Conservation (phyloP, 805 yeast species). For the Nematodospora valgi region DNA sequence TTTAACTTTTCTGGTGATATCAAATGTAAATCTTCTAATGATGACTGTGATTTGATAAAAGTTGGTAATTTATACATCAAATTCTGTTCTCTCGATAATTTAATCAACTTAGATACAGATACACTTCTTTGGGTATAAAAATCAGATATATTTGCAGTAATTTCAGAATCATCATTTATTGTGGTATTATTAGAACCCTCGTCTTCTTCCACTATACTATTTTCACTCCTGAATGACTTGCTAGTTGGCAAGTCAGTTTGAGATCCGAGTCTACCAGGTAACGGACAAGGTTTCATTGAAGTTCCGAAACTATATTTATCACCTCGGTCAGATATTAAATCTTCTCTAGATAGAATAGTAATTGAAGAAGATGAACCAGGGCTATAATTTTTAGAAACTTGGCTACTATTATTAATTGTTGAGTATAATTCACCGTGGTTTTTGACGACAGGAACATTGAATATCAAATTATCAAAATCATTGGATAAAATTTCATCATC, state of each 20-base stretch:
- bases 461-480: slow-evolving; percentile 35
- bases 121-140: slow-evolving; percentile 35
- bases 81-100: slow-evolving; percentile 28
- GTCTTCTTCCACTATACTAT: slow-evolving; percentile 18
- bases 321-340: slow-evolving; percentile 17
- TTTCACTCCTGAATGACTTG: slow-evolving; percentile 9
- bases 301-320: slow-evolving; percentile 13
- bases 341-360: slow-evolving; percentile 21
- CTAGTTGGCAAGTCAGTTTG: slow-evolving; percentile 6
- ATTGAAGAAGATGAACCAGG: neutral
- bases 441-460: slow-evolving; percentile 42
- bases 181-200: slow-evolving; percentile 6
- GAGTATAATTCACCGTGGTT: slow-evolving; percentile 31
- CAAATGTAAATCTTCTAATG: slow-evolving; percentile 56
- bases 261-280: slow-evolving; percentile 24
- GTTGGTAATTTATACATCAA: slow-evolving; percentile 36
- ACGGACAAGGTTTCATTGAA: slow-evolving; percentile 23
- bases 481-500: slow-evolving; percentile 37
- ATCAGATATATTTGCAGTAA: slow-evolving; percentile 33
- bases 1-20: slow-evolving; percentile 60
- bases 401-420: slow-evolving; percentile 9
- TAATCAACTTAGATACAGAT: slow-evolving; percentile 31
- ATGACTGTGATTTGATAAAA: slow-evolving; percentile 36
- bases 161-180: slow-evolving; percentile 26
- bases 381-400: neutral